Conservation (phyloP, 106 monocot genomes). For the Apostasia ramifera region DNA sequence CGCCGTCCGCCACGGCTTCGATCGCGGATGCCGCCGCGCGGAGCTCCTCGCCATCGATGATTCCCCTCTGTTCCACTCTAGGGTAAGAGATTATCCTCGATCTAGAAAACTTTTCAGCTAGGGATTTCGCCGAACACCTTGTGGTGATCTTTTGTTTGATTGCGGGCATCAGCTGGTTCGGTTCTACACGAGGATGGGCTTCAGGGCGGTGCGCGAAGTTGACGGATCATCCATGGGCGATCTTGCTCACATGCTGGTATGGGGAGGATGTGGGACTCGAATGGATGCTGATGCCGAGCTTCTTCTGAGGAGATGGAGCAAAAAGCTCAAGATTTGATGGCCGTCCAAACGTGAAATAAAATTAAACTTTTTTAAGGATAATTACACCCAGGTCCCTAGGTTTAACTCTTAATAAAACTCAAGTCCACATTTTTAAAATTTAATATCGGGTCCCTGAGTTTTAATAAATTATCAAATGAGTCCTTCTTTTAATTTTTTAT, state of each 20-base stretch:
- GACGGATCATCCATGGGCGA: constrained; percentile 58
- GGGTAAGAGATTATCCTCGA: constrained; percentile 13
- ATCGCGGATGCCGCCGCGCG: constrained; percentile 38
- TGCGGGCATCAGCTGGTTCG: constrained; percentile 37
- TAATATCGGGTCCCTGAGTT: no score
- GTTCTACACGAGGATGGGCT: constrained; percentile 76
- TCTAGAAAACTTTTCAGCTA: not conserved
- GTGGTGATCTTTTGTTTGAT: not conserved
- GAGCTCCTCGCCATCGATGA: constrained; percentile 71
- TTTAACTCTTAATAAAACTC: no score
- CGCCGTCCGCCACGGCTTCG: constrained; percentile 57
- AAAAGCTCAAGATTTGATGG: constrained; percentile 27
- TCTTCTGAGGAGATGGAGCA: constrained; percentile 54
- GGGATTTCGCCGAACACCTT: constrained; percentile 5
- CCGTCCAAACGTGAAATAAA: no score
- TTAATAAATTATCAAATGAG: no score
- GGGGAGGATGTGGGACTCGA: constrained; percentile 68
- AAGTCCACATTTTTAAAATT: no score
- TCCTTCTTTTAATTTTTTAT: no score
- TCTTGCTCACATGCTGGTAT: constrained; percentile 64
- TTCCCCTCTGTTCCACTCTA: constrained; percentile 49
- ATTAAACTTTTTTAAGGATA: no score
- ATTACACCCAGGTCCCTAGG: no score
- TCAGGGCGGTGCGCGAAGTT: constrained; percentile 45
- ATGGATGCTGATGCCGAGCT: constrained; percentile 61